Evolutionary conservation across 2,329 filamentous ascomycete genomes (phyloP), one percentile per base, ranked within the genome.

Genomic region (Aspergillus calidoustus): DNA sequence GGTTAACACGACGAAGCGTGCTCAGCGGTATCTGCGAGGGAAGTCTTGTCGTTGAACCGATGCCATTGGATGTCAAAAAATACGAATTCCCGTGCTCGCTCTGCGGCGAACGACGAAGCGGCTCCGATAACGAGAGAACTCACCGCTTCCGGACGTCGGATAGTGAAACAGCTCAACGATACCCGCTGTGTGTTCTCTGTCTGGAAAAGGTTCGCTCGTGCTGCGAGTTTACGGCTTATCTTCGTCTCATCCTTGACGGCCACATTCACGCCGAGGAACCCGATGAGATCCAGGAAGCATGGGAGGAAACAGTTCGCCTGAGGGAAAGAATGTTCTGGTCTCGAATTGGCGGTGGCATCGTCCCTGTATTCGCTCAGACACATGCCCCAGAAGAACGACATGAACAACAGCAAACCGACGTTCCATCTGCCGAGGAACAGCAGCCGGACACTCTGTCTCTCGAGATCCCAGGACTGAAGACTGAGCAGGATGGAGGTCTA

Each of bases 261-360:
- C 91, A 97, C 71, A 95, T 95, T 88, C 88, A 91, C 54, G 89
- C 90, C 13, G 91, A 93, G 51, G 91, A 91, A 60, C 87, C 90
- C 44, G 92, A 95, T 54, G 91, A 93, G 38, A 92, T 96, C 77
- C 92, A 91, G 72, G 87, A 88, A 30, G 92, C 93, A 0, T 99
- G 95, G 95, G 94, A 98, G 74, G 95, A 99, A 80, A 92, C 92
- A 60, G 91, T 97, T 11, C 87, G 90, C 31, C 79, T 98, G 52
- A 85, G 95, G 54, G 95, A 99, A 76, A 89, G 94, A 69, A 97
- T 99, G 91, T 99, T 99, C 75, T 99, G 95, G 95, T 88, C 91
- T 54, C 87, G 95, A 59, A 87, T 99, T 56, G 94, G 94, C 28
- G 95, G 93, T 30, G 95, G 95, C 15, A 92, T 99, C 2, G 80